These are phyloP conservation scores for Xylaria sp. DNA, from an alignment of 2,329 filamentous ascomycete species.

Conservation along the genomic window DNA sequence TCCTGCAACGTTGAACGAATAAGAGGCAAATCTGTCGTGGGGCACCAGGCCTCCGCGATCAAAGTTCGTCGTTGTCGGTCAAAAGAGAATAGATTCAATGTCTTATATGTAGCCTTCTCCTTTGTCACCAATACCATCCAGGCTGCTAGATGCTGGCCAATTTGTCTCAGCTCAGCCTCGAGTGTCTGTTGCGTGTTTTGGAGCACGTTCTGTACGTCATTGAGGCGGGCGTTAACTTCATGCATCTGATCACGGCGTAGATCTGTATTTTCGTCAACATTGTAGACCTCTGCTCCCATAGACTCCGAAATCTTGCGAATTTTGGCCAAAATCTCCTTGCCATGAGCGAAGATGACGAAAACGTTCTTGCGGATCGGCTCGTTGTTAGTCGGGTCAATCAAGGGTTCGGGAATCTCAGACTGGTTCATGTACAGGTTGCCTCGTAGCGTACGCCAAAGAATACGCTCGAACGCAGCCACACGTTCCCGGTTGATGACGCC, in stretches of 20 bases:
- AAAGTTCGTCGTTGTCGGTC: slow-evolving; percentile 94
- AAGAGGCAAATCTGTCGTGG: slow-evolving; percentile 84
- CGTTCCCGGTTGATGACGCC: slow-evolving; percentile 94
- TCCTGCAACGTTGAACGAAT: slow-evolving; percentile 95
- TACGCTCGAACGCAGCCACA: slow-evolving; percentile 94
- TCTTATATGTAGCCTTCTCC: slow-evolving; percentile 97
- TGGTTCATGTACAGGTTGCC: slow-evolving; percentile 99
- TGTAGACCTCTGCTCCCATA: slow-evolving; percentile 93
- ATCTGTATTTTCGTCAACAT: slow-evolving; percentile 96
- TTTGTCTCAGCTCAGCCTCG: slow-evolving; percentile 90
- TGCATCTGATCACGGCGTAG: slow-evolving; percentile 94
- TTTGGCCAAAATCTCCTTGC: slow-evolving; percentile 97
- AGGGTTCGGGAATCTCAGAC: slow-evolving; percentile 92
- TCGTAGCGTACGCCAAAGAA: slow-evolving; percentile 94
- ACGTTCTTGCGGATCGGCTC: slow-evolving; percentile 96
- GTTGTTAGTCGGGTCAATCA: slow-evolving; percentile 90
- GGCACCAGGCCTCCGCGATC: slow-evolving; percentile 97
- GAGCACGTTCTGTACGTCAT: slow-evolving; percentile 89
- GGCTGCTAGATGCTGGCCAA: slow-evolving; percentile 87
- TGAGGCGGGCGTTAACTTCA: slow-evolving; percentile 92
- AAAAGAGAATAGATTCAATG: slow-evolving; percentile 95
- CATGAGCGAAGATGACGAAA: slow-evolving; percentile 98
- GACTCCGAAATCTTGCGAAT: slow-evolving; percentile 99
- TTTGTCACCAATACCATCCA: slow-evolving; percentile 99
- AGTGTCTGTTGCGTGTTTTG: slow-evolving; percentile 94